Conservation (phyloP, 768 basidiomycete genomes). For the Hysterangium stoloniferum region DNA sequence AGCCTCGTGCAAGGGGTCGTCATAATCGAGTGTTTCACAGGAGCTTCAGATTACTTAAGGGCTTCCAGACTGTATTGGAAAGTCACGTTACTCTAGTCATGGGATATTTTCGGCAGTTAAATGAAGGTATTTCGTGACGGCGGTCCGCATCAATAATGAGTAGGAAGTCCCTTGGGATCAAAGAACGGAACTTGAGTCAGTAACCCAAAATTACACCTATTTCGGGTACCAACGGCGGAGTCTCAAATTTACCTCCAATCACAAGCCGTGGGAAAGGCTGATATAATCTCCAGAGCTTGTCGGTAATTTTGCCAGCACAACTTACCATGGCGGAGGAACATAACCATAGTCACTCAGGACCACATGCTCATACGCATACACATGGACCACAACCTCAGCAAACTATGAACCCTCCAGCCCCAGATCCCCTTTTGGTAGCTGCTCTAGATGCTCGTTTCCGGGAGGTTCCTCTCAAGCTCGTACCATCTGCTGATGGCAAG, state of each 20-base stretch:
- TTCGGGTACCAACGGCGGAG: no score
- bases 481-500: neutral
- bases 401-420: neutral
- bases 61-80: neutral
- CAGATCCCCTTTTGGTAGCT: constrained; percentile 5
- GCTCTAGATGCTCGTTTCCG: constrained; percentile 10
- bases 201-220: no score
- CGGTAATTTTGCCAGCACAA: no score
- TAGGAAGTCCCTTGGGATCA: no score
- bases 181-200: no score
- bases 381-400: constrained; percentile 10
- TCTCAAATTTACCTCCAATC: no score
- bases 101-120: no score
- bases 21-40: constrained; percentile 1
- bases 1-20: neutral
- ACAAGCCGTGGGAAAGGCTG: no score
- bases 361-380: neutral
- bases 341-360: constrained; percentile 3
- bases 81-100: no score
- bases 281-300: no score
- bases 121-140: no score
- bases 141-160: no score
- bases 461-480: constrained; percentile 6
- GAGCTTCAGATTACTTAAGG: neutral
- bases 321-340: constrained; percentile 2